Percentiles rank a stretch among this genome's conserved stretches.
Evolutionary conservation across 1,139 yeast genomes (phyloP).

Genomic region (Kluyveromyces marxianus): DNA sequence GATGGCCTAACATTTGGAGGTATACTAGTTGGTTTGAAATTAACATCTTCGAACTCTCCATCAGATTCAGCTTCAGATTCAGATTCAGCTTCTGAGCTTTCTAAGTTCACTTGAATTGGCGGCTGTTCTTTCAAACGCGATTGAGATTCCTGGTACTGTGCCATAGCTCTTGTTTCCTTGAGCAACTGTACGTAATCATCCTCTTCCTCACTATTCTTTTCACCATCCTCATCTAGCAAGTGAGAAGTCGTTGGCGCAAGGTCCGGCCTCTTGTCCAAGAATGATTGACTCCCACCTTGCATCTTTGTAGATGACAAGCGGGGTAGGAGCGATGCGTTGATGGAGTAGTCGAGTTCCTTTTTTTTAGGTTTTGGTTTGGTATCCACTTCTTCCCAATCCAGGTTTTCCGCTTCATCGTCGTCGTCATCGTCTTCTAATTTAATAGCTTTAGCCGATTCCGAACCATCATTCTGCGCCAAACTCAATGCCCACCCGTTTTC

Average conservation of each 20-base stretch:
- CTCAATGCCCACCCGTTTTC: conserved; percentile 86
- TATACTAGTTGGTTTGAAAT: neutral
- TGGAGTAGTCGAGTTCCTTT: conserved; percentile 31
- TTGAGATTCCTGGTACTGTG: conserved; percentile 43
- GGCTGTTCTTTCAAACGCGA: neutral
- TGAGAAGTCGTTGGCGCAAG: conserved; percentile 14
- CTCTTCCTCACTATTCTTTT: conserved; percentile 22
- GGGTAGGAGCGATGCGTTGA: conserved; percentile 34
- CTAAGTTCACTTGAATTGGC: neutral
- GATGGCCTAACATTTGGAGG: no score
- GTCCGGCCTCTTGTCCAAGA: conserved; percentile 23
- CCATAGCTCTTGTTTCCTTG: conserved; percentile 36
- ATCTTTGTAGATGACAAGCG: conserved; percentile 15
- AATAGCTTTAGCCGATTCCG: conserved; percentile 37
- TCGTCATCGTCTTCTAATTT: conserved; percentile 37
- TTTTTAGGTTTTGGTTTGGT: conserved; percentile 24
- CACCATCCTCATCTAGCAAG: conserved; percentile 9
- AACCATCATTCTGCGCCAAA: conserved; percentile 41
- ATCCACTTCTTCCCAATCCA: conserved; percentile 60
- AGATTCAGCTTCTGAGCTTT: neutral
- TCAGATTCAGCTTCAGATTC: neutral
- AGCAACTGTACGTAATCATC: conserved; percentile 27
- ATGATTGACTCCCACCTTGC: conserved; percentile 23
- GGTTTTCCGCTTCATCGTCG: conserved; percentile 35
- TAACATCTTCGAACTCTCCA: neutral